Percentiles rank a stretch among this genome's conserved stretches.
Conservation (phyloP, 1,139 yeast species). For the Chernovozyma aurita region DNA sequence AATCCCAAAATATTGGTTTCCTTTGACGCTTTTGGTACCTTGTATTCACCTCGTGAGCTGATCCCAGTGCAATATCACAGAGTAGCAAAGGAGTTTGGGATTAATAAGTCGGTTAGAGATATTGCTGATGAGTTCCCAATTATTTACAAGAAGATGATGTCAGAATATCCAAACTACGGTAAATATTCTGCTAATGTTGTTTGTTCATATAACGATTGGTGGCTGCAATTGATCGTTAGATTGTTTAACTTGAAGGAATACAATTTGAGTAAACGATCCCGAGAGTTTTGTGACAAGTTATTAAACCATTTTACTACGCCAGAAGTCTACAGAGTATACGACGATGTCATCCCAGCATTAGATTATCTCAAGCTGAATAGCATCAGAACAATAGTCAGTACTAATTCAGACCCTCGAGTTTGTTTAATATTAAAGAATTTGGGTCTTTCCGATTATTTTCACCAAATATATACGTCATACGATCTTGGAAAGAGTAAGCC, state of each 20-base stretch:
- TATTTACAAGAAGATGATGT: slow-evolving; percentile 20
- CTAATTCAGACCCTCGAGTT: slow-evolving; percentile 60
- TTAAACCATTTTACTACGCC: slow-evolving; percentile 42
- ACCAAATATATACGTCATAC: slow-evolving; percentile 47
- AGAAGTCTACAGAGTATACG: slow-evolving; percentile 50
- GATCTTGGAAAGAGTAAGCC: slow-evolving; percentile 55
- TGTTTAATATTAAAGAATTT: slow-evolving; percentile 41
- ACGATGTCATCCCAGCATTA: slow-evolving; percentile 51
- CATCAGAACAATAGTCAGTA: slow-evolving; percentile 43
- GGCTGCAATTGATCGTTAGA: slow-evolving; percentile 47
- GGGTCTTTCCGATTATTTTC: slow-evolving; percentile 36
- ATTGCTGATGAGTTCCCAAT: slow-evolving; percentile 27
- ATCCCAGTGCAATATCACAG: slow-evolving; percentile 49
- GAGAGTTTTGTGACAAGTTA: slow-evolving; percentile 32
- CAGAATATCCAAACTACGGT: slow-evolving; percentile 58
- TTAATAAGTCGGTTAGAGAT: slow-evolving; percentile 25
- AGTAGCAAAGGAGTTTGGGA: slow-evolving; percentile 42
- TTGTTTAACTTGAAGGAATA: slow-evolving; percentile 33
- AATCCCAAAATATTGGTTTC: slow-evolving; percentile 35
- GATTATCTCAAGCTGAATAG: slow-evolving; percentile 23
- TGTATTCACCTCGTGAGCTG: slow-evolving; percentile 54
- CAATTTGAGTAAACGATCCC: slow-evolving; percentile 14
- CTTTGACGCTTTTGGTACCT: slow-evolving; percentile 64
- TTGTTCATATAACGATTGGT: slow-evolving; percentile 45
- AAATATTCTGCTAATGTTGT: slow-evolving; percentile 24